A percentile compares a stretch with the other conserved stretches of the same genome.
These are phyloP conservation scores for Quercus bicolor DNA, from an alignment of 306 rosid genomes.

Conservation along the genomic window DNA sequence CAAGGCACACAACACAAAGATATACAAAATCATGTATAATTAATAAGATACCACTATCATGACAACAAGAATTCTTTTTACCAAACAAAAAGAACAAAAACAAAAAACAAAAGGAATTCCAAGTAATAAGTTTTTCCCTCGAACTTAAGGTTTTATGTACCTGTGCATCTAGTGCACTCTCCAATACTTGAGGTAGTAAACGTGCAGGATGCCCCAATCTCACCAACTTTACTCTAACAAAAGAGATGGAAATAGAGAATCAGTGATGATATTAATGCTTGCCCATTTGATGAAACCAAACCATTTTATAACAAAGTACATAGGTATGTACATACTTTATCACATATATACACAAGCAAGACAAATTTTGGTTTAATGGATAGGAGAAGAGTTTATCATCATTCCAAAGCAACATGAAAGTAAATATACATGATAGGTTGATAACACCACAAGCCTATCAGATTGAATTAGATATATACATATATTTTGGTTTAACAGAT, in stretches of 20 bases:
- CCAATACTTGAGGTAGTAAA: constrained; percentile 94
- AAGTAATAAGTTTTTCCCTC: background rate
- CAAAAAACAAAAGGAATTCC: background rate
- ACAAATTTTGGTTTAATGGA: too few relatives aligned
- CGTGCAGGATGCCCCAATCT: constrained; percentile 99
- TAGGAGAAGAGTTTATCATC: too few relatives aligned
- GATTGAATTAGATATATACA: too few relatives aligned
- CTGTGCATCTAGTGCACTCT: constrained; percentile 97
- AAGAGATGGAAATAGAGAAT: constrained; percentile 19
- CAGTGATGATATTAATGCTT: constrained; percentile 4
- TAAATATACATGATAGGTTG: too few relatives aligned
- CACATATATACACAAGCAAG: too few relatives aligned
- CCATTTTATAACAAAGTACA: background rate
- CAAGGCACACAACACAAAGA: background rate
- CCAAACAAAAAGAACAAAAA: too few relatives aligned
- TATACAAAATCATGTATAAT: background rate
- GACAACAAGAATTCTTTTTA: background rate
- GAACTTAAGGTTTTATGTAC: constrained; percentile 24
- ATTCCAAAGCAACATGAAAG: too few relatives aligned
- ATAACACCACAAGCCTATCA: too few relatives aligned
- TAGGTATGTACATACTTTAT: too few relatives aligned
- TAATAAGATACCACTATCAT: background rate
- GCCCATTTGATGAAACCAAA: constrained; percentile 21
- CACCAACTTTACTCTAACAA: constrained; percentile 83
- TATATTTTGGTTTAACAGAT: too few relatives aligned